Conservation (phyloP, 2,329 filamentous ascomycete genomes). For the Hansfordia pulvinata region DNA sequence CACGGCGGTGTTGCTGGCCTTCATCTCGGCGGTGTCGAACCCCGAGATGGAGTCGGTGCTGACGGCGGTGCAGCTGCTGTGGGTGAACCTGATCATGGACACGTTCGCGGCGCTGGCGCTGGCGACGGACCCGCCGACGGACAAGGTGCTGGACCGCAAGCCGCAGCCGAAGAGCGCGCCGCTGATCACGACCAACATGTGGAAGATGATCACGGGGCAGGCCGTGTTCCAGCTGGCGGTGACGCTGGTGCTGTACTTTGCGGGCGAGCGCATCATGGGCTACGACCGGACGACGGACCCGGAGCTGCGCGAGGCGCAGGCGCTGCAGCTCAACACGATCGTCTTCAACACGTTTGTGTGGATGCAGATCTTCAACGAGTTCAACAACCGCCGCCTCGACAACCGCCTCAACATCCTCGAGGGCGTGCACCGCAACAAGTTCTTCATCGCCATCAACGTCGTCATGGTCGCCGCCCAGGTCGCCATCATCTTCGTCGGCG, state of each 20-base stretch:
- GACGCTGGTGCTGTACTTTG: slow-evolving; percentile 47
- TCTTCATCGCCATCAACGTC: slow-evolving; percentile 42
- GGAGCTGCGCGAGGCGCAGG: slow-evolving; percentile 20
- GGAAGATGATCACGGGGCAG: slow-evolving; percentile 53
- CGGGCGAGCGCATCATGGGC: slow-evolving; percentile 38
- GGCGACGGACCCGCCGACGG: slow-evolving; percentile 47
- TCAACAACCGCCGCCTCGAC: slow-evolving; percentile 50
- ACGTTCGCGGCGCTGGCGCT: slow-evolving; percentile 53
- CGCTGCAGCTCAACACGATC: slow-evolving; percentile 37
- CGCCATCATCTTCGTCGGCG: slow-evolving; percentile 43
- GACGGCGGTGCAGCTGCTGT: slow-evolving; percentile 52
- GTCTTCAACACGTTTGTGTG: slow-evolving; percentile 61
- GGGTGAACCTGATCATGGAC: slow-evolving; percentile 60
- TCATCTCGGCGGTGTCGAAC: slow-evolving; percentile 47
- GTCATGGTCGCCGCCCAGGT: slow-evolving; percentile 45
- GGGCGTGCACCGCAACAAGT: slow-evolving; percentile 39
- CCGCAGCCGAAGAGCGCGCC: slow-evolving; percentile 51
- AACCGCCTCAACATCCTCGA: slow-evolving; percentile 50
- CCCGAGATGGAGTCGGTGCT: slow-evolving; percentile 42
- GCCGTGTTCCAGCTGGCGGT: slow-evolving; percentile 46
- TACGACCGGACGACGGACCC: slow-evolving; percentile 21
- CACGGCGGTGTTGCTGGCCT: slow-evolving; percentile 51
- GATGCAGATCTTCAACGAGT: slow-evolving; percentile 61
- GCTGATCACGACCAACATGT: slow-evolving; percentile 58
- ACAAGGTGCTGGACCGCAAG: slow-evolving; percentile 39